Evolutionary conservation across 768 basidiomycete species (phyloP).

Genomic region (Xerocomus spinulosus): DNA sequence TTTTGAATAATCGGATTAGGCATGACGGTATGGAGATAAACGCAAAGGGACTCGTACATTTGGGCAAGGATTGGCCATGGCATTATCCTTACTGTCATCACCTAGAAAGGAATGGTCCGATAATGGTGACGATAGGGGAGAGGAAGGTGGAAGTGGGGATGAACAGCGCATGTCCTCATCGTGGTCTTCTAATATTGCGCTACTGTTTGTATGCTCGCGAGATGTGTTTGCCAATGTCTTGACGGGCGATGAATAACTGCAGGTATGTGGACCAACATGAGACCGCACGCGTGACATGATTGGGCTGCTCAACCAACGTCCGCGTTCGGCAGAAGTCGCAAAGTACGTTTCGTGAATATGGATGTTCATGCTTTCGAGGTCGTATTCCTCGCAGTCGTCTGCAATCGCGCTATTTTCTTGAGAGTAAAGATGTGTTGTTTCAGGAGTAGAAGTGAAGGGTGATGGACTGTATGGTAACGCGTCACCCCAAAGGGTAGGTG

Average conservation of each 20-base stretch:
- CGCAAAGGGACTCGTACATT: constrained; percentile 27
- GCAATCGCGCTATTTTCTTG: constrained; percentile 14
- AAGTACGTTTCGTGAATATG: constrained; percentile 48
- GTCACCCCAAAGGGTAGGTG: constrained; percentile 2
- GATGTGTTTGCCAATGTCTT: constrained; percentile 7
- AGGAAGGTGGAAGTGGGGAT: constrained; percentile 37
- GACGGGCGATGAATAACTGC: constrained; percentile 24
- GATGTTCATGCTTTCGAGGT: constrained; percentile 32
- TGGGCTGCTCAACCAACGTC: constrained; percentile 53
- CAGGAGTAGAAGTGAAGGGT: not conserved
- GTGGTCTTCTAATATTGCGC: constrained; percentile 2
- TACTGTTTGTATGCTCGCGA: constrained; percentile 1
- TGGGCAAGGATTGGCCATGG: constrained; percentile 13
- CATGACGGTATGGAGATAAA: not conserved
- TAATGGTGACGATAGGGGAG: constrained; percentile 43
- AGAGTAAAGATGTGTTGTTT: constrained; percentile 2
- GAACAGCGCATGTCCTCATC: constrained; percentile 19
- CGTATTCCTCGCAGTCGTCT: constrained; percentile 26
- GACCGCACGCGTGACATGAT: constrained; percentile 27
- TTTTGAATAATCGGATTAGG: constrained; percentile 3
- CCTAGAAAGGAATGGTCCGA: constrained; percentile 34
- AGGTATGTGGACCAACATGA: constrained; percentile 8
- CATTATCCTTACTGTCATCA: constrained; percentile 15
- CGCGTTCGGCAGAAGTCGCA: constrained; percentile 53
- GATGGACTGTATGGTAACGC: not conserved